Conservation (phyloP, 2,329 filamentous ascomycete species). For the Chrysoporthe puriensis region DNA sequence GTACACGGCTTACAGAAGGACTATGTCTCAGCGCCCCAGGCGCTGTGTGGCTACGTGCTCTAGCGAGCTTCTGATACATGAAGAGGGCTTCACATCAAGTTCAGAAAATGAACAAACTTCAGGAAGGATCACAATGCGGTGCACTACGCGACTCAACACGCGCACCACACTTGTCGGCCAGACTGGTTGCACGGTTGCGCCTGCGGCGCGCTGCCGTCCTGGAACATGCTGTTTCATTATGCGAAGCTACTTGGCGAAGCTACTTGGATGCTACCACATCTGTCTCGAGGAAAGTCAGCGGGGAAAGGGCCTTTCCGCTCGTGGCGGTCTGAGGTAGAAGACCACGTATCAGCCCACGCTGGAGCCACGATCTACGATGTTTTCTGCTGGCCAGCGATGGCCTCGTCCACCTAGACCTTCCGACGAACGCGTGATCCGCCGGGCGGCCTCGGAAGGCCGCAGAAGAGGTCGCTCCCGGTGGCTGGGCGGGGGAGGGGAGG, state of each 20-base stretch:
- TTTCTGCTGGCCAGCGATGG: neutral
- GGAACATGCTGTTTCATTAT: neutral
- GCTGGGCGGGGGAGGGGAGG: too few relatives aligned
- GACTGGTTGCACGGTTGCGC: neutral
- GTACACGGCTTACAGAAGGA: too few relatives aligned
- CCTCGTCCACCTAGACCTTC: neutral
- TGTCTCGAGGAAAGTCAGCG: neutral
- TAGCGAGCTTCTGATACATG: too few relatives aligned
- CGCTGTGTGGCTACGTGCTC: too few relatives aligned
- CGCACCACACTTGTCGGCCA: neutral
- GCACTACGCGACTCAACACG: neutral
- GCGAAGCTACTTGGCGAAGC: neutral
- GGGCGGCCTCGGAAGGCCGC: neutral
- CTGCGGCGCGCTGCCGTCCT: neutral
- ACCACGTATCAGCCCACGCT: neutral
- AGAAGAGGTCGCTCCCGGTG: neutral
- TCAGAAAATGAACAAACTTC: too few relatives aligned
- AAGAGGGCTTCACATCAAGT: too few relatives aligned
- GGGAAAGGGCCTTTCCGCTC: neutral
- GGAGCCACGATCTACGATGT: neutral
- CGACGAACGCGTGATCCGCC: neutral
- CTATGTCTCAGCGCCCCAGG: too few relatives aligned
- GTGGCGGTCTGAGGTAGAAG: neutral
- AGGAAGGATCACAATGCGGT: too few relatives aligned
- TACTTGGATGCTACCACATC: neutral